Evolutionary conservation across 148 eudicot genomes (phyloP).

Genomic region (Chenopodium album): DNA sequence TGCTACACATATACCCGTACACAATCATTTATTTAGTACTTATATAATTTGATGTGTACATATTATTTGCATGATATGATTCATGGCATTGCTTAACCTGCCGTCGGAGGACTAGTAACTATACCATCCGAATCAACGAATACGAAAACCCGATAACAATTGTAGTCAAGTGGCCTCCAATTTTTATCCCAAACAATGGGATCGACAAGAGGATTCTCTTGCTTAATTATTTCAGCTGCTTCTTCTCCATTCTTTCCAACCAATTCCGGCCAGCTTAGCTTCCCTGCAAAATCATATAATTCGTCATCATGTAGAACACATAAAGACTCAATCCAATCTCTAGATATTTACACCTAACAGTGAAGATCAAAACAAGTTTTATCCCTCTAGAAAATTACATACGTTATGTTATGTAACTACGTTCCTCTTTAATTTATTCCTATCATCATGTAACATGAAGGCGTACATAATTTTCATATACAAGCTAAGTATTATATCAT

Average conservation of each 20-base stretch:
- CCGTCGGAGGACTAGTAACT: constrained; percentile 1
- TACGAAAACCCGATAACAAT: constrained; percentile 20
- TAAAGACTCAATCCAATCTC: too few species aligned
- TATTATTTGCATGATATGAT: background rate
- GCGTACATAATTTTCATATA: too few species aligned
- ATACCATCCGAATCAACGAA: background rate
- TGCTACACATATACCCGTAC: background rate
- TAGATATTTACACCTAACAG: too few species aligned
- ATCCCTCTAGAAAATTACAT: too few species aligned
- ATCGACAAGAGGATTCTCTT: constrained; percentile 16
- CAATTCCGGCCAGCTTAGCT: constrained; percentile 25
- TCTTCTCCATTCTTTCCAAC: constrained; percentile 16
- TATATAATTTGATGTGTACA: background rate
- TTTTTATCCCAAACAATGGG: constrained; percentile 10
- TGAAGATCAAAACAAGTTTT: too few species aligned
- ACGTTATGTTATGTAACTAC: too few species aligned
- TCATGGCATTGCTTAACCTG: background rate
- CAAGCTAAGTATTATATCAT: too few species aligned
- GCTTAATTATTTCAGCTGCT: constrained; percentile 12
- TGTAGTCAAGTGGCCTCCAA: background rate
- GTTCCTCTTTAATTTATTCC: too few species aligned
- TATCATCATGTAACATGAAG: too few species aligned
- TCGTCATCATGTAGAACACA: background rate
- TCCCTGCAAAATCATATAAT: constrained; percentile 6
- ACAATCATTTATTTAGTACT: background rate